Evolutionary conservation across 306 rosid species (phyloP).

Genomic region (Prosopis cineraria): DNA sequence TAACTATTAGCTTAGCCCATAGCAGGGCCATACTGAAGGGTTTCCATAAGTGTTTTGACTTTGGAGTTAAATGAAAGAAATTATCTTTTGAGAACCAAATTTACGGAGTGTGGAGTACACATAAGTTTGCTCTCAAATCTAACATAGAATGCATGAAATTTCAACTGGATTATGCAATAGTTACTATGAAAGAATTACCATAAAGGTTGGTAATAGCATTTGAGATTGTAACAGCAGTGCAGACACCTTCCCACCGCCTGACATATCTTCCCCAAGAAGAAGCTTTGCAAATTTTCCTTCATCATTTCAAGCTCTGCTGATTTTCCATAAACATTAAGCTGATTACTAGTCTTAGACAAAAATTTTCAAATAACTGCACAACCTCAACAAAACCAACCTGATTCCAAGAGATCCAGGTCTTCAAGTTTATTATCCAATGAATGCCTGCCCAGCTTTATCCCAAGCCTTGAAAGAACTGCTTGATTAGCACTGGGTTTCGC

Average conservation of each 20-base stretch:
- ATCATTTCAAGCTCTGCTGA: conserved; percentile 71
- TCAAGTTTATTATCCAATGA: conserved; percentile 47
- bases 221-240: conserved; percentile 93
- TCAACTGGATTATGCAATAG: background rate
- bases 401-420: conserved; percentile 56
- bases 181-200: conserved; percentile 47
- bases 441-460: conserved; percentile 49
- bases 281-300: conserved; percentile 93
- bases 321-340: conserved; percentile 28
- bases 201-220: conserved; percentile 93
- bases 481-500: conserved; percentile 45
- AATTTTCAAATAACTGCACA: conserved; percentile 8
- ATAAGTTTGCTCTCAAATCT: background rate
- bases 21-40: background rate
- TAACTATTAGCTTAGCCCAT: background rate
- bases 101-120: background rate
- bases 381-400: conserved; percentile 54
- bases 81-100: background rate
- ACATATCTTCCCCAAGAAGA: conserved; percentile 95
- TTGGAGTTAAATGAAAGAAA: background rate
- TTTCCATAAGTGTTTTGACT: background rate
- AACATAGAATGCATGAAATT: background rate
- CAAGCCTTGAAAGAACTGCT: conserved; percentile 51
- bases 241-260: conserved; percentile 95
- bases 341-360: background rate